Base-by-base conservation (phyloP, 768 basidiomycete species). In the Rhodosporidiobolus sp. region DNA sequence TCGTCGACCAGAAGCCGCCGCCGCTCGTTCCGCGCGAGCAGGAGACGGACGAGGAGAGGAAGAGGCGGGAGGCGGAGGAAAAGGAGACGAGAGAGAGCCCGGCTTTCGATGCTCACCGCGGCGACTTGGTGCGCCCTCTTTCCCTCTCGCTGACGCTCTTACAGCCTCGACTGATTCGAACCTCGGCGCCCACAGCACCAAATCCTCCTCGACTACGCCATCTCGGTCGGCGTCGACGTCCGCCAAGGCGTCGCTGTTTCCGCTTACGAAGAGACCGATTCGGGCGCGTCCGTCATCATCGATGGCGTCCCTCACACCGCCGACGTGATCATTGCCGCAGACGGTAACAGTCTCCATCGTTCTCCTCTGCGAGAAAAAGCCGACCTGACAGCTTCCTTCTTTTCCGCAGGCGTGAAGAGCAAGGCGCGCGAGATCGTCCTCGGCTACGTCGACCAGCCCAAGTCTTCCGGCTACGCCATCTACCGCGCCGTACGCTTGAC, bases 351-450 rank as follows among this genome's bases (percentile, higher is more conserved):
- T n/a, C n/a, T n/a, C n/a, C 59, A 11, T 26, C 20, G 26, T n/a
- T 58, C 43, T 58, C 30, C 35, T 56, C 55, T 56, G 7, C 28
- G 5, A 22, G 17, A 24, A 20, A 6, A 35, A 58, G 26, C 24
- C 19, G 24, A 26, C 35, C 55, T 52, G 32, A 6, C 30, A n/a
- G n/a, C n/a, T 17, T n/a, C 14, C 22, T 45, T 28, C 11, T 9
- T 30, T 32, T 52, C 52, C 19, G 8, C 53, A 53, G 70, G 71
- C 57, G 72, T 73, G 24, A 63, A 64, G 63, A 52, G 46, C 56
- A 69, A 68, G 28, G 72, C 62, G 24, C 43, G 72, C n/a, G 60
- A 69, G 63, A 43, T 56, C 32, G 72, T 73, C 19, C 72, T 73
- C 57, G 72, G 72, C 38, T 60, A 57, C 52, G 55, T 35, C 49